A percentile compares a stretch with the other conserved stretches of the same genome.
phyloP scores from a whole-genome alignment of 345 rosid species.

The Eucalyptus leucophloia region DNA sequence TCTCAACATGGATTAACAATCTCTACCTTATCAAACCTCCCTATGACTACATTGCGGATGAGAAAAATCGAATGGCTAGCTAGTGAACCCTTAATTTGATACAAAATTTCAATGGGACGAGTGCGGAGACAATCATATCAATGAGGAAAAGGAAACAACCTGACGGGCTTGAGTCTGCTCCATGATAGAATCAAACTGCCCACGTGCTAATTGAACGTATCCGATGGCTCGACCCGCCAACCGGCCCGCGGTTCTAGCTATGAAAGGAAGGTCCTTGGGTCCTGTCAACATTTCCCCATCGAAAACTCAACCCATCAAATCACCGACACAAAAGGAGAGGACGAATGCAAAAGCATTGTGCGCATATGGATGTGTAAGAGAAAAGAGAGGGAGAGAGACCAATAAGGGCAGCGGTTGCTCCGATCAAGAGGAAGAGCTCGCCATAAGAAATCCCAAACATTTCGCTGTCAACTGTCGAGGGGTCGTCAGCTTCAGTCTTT shows the following conservation, averaged over 20 bases:
- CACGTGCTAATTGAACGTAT: constrained; percentile 77
- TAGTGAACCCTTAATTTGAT: neutral
- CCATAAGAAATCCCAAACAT: constrained; percentile 70
- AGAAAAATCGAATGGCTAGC: neutral
- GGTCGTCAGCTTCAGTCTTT: neutral
- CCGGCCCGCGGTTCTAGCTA: constrained; percentile 74
- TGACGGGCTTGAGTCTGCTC: constrained; percentile 88
- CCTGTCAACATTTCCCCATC: constrained; percentile 10
- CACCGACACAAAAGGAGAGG: neutral
- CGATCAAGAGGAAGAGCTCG: constrained; percentile 50
- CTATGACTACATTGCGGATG: neutral
- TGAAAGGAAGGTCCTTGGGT: constrained; percentile 68
- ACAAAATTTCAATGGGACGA: neutral
- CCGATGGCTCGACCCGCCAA: constrained; percentile 75
- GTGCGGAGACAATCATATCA: neutral
- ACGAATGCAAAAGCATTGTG: neutral
- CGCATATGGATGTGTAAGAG: neutral
- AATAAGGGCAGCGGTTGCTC: constrained; percentile 55
- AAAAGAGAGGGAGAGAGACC: constrained; percentile 14
- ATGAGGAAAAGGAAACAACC: constrained; percentile 15
- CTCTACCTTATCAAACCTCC: neutral
- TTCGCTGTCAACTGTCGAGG: neutral
- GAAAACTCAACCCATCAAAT: neutral
- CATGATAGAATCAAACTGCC: constrained; percentile 73
- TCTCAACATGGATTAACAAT: neutral